Evolutionary conservation across 2,329 filamentous ascomycete species (phyloP).

Genomic region (Penicillium sp.): DNA sequence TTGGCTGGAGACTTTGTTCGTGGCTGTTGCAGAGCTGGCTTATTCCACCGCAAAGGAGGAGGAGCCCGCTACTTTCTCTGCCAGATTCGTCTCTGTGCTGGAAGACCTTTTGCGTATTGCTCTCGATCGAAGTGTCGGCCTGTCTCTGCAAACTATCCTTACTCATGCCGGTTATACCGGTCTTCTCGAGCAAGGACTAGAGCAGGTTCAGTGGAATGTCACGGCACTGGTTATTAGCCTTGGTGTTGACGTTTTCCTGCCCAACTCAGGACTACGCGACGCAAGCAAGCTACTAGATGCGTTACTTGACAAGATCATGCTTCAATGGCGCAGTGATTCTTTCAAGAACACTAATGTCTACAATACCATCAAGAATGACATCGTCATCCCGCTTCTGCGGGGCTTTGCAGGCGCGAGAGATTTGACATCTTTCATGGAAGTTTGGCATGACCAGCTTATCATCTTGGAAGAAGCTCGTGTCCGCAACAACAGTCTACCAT

Average conservation of each 20-base stretch:
- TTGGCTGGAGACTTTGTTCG: constrained; percentile 59
- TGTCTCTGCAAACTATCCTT: constrained; percentile 50
- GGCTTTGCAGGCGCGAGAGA: constrained; percentile 51
- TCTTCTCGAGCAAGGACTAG: constrained; percentile 41
- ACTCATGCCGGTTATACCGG: constrained; percentile 51
- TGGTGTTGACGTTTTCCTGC: constrained; percentile 52
- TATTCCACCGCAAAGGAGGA: constrained; percentile 44
- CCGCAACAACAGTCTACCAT: constrained; percentile 27
- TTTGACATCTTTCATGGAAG: constrained; percentile 45
- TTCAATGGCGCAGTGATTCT: constrained; percentile 38
- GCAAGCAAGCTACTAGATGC: constrained; percentile 45
- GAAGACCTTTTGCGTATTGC: constrained; percentile 49
- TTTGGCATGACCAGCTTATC: constrained; percentile 50
- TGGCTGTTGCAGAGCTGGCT: constrained; percentile 48
- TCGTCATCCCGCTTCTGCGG: constrained; percentile 49
- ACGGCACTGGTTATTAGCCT: constrained; percentile 50
- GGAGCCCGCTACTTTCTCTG: constrained; percentile 32
- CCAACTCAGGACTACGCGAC: constrained; percentile 50
- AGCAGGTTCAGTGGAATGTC: constrained; percentile 49
- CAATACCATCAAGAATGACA: constrained; percentile 43
- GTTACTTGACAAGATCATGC: constrained; percentile 44
- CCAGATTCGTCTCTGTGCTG: constrained; percentile 42
- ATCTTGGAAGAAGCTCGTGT: constrained; percentile 43
- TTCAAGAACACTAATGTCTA: constrained; percentile 33
- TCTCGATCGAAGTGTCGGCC: constrained; percentile 45